Conservation (phyloP, 2,329 filamentous ascomycete genomes). For the Xylariales sp. region DNA sequence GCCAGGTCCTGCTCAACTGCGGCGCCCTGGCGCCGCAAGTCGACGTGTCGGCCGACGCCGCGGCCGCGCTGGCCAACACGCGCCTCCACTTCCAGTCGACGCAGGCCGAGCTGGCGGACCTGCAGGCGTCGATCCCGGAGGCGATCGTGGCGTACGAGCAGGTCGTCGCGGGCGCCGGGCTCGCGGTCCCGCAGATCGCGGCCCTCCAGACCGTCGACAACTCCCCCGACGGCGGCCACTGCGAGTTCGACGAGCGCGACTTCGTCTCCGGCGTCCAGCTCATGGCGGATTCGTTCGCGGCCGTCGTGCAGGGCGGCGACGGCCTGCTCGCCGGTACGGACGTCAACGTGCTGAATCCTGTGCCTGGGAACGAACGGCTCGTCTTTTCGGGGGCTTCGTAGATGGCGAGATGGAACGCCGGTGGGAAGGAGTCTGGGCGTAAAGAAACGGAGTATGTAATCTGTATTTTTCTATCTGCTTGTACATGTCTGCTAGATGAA, state of each 20-base stretch:
- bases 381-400: conserved; percentile 51
- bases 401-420: not conserved
- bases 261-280: conserved; percentile 69
- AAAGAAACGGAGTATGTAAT: too few species aligned
- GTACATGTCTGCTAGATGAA: too few species aligned
- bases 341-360: conserved; percentile 61
- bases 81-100: conserved; percentile 69
- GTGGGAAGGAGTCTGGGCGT: not conserved
- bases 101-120: conserved; percentile 59
- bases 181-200: conserved; percentile 59
- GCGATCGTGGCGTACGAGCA: conserved; percentile 64
- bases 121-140: conserved; percentile 63
- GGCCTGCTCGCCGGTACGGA: conserved; percentile 58
- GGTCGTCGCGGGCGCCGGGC: conserved; percentile 56
- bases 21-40: conserved; percentile 66
- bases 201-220: conserved; percentile 68
- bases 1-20: conserved; percentile 67
- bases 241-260: conserved; percentile 65
- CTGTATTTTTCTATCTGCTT: too few species aligned
- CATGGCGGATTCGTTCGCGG: conserved; percentile 64
- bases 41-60: conserved; percentile 55
- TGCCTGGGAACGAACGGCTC: conserved; percentile 61
- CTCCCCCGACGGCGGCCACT: conserved; percentile 66
- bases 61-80: conserved; percentile 57
- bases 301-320: conserved; percentile 64